phyloP scores from a whole-genome alignment of 306 rosid genomes.

The Vachellia pachyceras region DNA sequence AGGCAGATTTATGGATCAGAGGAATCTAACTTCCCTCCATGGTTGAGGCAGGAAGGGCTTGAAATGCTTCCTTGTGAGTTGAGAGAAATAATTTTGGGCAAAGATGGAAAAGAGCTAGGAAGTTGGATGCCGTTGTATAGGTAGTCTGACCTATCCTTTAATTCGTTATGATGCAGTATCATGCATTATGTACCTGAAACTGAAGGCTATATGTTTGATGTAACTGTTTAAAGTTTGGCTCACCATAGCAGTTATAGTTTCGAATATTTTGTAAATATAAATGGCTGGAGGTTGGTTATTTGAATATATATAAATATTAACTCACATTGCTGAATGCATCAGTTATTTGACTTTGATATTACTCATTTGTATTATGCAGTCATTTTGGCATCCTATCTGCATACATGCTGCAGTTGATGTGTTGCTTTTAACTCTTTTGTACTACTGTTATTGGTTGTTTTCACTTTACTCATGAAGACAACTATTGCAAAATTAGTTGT shows the following conservation, averaged over 20 bases:
- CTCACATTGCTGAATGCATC: neutral
- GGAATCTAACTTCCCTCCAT: constrained; percentile 56
- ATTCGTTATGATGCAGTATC: constrained; percentile 20
- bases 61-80: constrained; percentile 59
- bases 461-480: constrained; percentile 29
- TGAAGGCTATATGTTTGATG: neutral
- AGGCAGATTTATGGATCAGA: constrained; percentile 78
- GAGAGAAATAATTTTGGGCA: constrained; percentile 69
- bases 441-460: constrained; percentile 3
- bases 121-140: constrained; percentile 88
- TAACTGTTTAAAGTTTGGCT: constrained; percentile 17
- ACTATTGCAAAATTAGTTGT: constrained; percentile 29
- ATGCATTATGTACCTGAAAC: neutral
- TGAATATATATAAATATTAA: constrained; percentile 9
- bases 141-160: constrained; percentile 46
- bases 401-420: neutral
- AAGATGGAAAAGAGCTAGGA: constrained; percentile 71
- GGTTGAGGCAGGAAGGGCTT: constrained; percentile 77
- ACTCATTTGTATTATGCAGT: neutral
- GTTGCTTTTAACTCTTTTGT: constrained; percentile 10
- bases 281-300: constrained; percentile 23
- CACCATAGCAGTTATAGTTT: neutral
- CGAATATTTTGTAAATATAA: constrained; percentile 7
- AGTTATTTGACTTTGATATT: constrained; percentile 4
- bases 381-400: neutral